These are phyloP conservation scores for Trichosporon sp. DNA, from an alignment of 1,284 basidiomycete genomes.

Conservation along the genomic window DNA sequence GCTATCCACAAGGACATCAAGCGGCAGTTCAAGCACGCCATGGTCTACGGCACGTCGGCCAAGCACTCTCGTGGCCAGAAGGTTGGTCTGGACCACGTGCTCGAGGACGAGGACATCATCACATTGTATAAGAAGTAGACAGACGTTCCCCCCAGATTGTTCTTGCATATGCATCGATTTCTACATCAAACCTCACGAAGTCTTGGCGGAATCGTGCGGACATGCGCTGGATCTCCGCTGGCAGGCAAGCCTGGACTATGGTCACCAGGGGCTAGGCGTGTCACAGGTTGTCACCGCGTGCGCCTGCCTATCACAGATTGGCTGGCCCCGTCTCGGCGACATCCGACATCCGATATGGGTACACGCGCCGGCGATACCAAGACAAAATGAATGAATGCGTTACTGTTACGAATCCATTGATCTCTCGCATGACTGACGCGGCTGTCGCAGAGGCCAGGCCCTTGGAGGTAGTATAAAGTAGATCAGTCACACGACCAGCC, in stretches of 20 bases:
- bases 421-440: background rate
- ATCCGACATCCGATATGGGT: slow-evolving; percentile 1
- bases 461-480: background rate
- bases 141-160: background rate
- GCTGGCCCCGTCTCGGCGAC: background rate
- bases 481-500: background rate
- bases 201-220: background rate
- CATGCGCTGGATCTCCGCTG: too few species aligned
- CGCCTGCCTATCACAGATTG: background rate
- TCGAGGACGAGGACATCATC: slow-evolving; percentile 73
- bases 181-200: background rate
- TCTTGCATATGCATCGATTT: background rate
- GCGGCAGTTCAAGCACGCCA: slow-evolving; percentile 53
- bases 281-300: background rate
- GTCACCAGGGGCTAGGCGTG: slow-evolving; percentile 4
- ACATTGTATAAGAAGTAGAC: slow-evolving; percentile 17
- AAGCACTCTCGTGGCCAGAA: slow-evolving; percentile 96
- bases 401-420: background rate
- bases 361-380: background rate
- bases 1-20: slow-evolving; percentile 50
- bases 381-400: background rate
- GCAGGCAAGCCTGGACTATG: background rate
- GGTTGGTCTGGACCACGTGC: slow-evolving; percentile 79
- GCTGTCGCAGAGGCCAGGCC: background rate
- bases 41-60: slow-evolving; percentile 90